Conservation (phyloP, 352 stramenopile genomes). For the Pythium brachiatum region DNA sequence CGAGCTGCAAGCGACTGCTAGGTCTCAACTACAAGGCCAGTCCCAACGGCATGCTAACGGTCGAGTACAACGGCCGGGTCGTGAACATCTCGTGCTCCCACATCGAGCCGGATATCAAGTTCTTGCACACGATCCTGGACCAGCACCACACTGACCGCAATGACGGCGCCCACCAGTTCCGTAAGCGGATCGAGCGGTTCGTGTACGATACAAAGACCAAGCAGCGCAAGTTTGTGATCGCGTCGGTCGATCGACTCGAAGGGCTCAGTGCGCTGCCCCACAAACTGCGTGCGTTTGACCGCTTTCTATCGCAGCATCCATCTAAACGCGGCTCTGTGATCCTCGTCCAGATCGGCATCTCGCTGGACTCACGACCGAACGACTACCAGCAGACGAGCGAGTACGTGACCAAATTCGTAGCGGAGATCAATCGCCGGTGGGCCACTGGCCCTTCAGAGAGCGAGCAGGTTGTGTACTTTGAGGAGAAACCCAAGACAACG, state of each 20-base stretch:
- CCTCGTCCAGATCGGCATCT: slow-evolving; percentile 74
- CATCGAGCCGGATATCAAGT: slow-evolving; percentile 91
- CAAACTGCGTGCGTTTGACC: slow-evolving; percentile 96
- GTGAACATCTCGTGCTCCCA: slow-evolving; percentile 97
- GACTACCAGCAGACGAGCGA: slow-evolving; percentile 93
- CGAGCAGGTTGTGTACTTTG: slow-evolving; percentile 67
- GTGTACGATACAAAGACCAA: slow-evolving; percentile 31
- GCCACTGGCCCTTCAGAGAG: slow-evolving; percentile 1
- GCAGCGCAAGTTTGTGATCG: slow-evolving; percentile 64
- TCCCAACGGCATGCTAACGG: slow-evolving; percentile 83
- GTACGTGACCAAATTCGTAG: slow-evolving; percentile 89
- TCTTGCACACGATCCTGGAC: slow-evolving; percentile 66
- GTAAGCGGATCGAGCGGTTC: slow-evolving; percentile 36
- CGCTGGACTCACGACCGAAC: slow-evolving; percentile 75
- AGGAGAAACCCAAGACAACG: slow-evolving; percentile 63
- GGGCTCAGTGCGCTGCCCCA: slow-evolving; percentile 95
- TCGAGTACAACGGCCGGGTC: slow-evolving; percentile 96
- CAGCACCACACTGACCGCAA: slow-evolving; percentile 39
- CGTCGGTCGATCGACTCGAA: slow-evolving; percentile 94
- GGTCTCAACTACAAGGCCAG: slow-evolving; percentile 92
- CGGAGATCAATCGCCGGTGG: slow-evolving; percentile 91
- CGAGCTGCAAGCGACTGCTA: slow-evolving; percentile 91
- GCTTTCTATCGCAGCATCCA: slow-evolving; percentile 91
- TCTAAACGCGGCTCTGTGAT: slow-evolving; percentile 65
- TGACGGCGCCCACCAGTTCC: slow-evolving; percentile 30